These are phyloP conservation scores for Orychophragmus violaceus DNA, from an alignment of 345 rosid species.

Conservation along the genomic window DNA sequence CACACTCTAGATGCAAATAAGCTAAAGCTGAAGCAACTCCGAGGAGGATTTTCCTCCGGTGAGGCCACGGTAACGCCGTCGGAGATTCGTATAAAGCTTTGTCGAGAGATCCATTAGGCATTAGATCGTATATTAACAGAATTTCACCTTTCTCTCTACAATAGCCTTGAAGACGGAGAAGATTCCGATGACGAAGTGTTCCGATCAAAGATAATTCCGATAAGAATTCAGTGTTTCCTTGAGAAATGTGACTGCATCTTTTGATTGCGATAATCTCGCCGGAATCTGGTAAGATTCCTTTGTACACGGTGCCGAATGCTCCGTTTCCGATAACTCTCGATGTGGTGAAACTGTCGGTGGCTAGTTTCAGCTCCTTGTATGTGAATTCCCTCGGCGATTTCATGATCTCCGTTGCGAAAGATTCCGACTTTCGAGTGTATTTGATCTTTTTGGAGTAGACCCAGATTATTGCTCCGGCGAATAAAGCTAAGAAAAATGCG, in stretches of 20 bases:
- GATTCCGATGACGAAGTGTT: conserved; percentile 82
- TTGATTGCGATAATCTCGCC: conserved; percentile 87
- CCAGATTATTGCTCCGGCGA: conserved; percentile 75
- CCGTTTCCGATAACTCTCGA: conserved; percentile 81
- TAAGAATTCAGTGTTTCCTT: conserved; percentile 81
- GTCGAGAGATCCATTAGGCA: conserved; percentile 95
- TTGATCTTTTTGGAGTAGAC: conserved; percentile 55
- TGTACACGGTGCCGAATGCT: conserved; percentile 90
- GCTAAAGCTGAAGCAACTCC: conserved; percentile 95
- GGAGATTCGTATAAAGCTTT: conserved; percentile 87
- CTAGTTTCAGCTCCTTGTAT: conserved; percentile 74
- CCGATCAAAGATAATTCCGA: conserved; percentile 87
- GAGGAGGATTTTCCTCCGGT: conserved; percentile 59
- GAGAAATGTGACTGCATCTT: conserved; percentile 78
- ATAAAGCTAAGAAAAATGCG: conserved; percentile 72
- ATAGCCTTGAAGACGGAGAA: conserved; percentile 88
- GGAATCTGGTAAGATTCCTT: conserved; percentile 58
- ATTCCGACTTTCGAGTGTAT: conserved; percentile 45
- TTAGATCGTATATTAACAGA: conserved; percentile 72
- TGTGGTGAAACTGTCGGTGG: conserved; percentile 68
- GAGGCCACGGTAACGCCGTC: conserved; percentile 62
- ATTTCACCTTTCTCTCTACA: conserved; percentile 94
- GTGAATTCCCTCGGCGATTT: conserved; percentile 88
- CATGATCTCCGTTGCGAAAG: conserved; percentile 68
- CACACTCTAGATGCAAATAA: conserved; percentile 95